Base-by-base conservation (phyloP, 192 early-diverging fungal species). In the Entomortierella chlamydospora region DNA sequence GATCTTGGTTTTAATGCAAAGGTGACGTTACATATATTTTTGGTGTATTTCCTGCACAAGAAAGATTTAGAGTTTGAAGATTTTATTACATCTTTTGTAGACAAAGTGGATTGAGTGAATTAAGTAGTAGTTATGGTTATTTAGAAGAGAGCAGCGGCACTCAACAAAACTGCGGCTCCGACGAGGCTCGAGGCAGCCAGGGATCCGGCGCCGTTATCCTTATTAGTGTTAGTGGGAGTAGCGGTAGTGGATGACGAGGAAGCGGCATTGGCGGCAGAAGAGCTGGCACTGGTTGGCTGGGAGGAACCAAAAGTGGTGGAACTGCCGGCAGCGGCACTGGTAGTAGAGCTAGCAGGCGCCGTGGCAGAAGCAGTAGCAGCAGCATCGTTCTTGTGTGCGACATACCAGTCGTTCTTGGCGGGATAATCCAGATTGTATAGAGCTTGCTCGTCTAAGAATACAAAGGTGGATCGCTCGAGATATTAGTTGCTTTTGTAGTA, bases 101-200 rank as follows among this genome's bases (percentile, higher is more conserved):
- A n/a, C n/a, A n/a, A n/a, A n/a, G n/a, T n/a, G n/a, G n/a, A n/a
- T n/a, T n/a, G n/a, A n/a, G n/a, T n/a, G n/a, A n/a, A n/a, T n/a
- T n/a, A n/a, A n/a, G n/a, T n/a, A n/a, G n/a, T n/a, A n/a, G n/a
- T n/a, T n/a, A n/a, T 37, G 4, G 29, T 64, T 30, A 2, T 41
- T 65, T 73, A 73, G 39, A 73, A 57, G 34, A 73, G 56, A 11
- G 42, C 54, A 41, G 50, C 45, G 13, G 70, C 56, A 18, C 55
- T 31, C 42, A 64, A 49, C 26, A 65, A 2, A 41, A 56, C 62
- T 13, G 31, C 61, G 42, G 47, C 70, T 30, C 61, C 62, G 34
- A 73, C 56, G n/a, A 73, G 26, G 26, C 56, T 56, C 15, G 70
- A 64, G 43, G 47, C 54, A 22, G 30, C 60, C 34, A 47, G 25